Conservation (phyloP, 1,139 yeast species). For the Petasospora fabianii region DNA sequence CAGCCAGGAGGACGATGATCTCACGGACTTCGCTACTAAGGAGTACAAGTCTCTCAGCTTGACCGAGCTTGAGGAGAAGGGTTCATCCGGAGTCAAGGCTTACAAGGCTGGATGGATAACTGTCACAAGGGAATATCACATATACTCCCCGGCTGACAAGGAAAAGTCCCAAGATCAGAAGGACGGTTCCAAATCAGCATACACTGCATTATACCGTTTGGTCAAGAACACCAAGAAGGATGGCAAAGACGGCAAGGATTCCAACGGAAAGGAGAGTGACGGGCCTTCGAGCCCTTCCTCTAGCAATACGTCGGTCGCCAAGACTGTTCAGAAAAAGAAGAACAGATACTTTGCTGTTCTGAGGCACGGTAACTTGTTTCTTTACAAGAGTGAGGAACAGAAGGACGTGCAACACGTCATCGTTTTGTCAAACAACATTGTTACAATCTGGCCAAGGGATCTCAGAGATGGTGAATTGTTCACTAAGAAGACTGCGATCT, state of each 20-base stretch:
- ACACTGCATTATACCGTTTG: constrained; percentile 55
- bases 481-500: constrained; percentile 75
- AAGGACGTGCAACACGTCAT: constrained; percentile 75
- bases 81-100: constrained; percentile 59
- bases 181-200: constrained; percentile 43
- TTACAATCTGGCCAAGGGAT: constrained; percentile 81
- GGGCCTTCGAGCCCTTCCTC: constrained; percentile 11
- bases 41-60: constrained; percentile 46
- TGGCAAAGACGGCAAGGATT: constrained; percentile 17
- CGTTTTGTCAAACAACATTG: constrained; percentile 65
- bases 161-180: constrained; percentile 25
- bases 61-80: constrained; percentile 58
- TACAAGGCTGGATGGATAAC: constrained; percentile 77
- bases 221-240: constrained; percentile 37
- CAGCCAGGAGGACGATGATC: constrained; percentile 26
- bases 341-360: constrained; percentile 65
- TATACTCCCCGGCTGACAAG: constrained; percentile 36
- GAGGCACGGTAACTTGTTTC: constrained; percentile 81
- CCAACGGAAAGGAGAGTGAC: constrained; percentile 8
- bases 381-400: constrained; percentile 67
- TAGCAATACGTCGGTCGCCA: constrained; percentile 24
- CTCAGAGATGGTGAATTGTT: constrained; percentile 56
- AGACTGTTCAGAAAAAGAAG: constrained; percentile 38
- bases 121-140: constrained; percentile 73
- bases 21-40: constrained; percentile 21